These are phyloP conservation scores for Claviceps monticola DNA, from an alignment of 2,329 filamentous ascomycete genomes.

Conservation along the genomic window DNA sequence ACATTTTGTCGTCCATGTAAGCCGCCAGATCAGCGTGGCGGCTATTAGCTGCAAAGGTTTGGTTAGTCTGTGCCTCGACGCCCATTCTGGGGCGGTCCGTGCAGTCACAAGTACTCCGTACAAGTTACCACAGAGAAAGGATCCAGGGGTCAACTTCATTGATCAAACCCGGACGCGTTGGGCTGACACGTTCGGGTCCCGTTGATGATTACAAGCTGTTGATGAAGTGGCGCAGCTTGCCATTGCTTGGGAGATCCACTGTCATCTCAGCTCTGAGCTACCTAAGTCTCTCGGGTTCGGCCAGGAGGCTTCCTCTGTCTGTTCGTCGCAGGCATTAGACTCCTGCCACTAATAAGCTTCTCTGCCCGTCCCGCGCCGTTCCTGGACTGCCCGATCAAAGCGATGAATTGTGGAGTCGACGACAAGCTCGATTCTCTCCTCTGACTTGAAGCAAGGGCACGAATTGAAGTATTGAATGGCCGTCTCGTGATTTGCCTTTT, in stretches of 20 bases:
- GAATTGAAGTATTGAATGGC: no score
- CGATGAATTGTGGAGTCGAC: not conserved
- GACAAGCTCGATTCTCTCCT: not conserved
- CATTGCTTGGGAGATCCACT: not conserved
- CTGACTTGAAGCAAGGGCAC: not conserved
- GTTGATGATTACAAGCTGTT: not conserved
- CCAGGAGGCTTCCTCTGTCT: not conserved
- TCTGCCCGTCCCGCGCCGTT: slow-evolving; percentile 6
- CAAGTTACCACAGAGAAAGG: not conserved
- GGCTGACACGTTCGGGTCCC: not conserved
- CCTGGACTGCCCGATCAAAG: not conserved
- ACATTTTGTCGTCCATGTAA: not conserved
- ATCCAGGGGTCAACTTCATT: not conserved
- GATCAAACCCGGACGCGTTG: not conserved
- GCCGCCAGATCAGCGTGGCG: not conserved
- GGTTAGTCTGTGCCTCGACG: not conserved
- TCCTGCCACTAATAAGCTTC: slow-evolving; percentile 1
- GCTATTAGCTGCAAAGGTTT: not conserved
- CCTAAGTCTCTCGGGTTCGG: not conserved
- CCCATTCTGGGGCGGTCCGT: not conserved
- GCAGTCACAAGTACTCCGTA: not conserved
- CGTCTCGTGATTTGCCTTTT: no score
- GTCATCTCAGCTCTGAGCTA: not conserved
- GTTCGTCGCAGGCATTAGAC: not conserved
- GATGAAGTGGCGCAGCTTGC: not conserved